phyloP scores from a whole-genome alignment of 2,329 filamentous ascomycete species.

The Fusarium decemcellulare region DNA sequence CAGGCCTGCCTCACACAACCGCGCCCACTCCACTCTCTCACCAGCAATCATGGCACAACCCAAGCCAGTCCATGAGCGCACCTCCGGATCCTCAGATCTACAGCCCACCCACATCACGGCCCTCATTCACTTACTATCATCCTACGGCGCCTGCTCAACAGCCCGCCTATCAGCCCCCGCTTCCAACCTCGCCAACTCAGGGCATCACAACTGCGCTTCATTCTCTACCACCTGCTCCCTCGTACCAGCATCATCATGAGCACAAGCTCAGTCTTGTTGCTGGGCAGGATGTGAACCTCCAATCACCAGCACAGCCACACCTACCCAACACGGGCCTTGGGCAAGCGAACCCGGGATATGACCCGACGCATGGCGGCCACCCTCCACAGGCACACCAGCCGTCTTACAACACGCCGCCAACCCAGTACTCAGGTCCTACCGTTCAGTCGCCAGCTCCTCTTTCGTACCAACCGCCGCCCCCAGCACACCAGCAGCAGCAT shows the following conservation, averaged over 20 bases:
- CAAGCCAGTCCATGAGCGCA: neutral
- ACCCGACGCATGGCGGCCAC: too few species aligned
- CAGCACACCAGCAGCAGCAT: constrained; percentile 4
- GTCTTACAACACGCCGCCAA: neutral
- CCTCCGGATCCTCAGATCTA: constrained; percentile 2
- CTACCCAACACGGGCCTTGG: neutral
- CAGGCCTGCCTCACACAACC: neutral
- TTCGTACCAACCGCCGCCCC: constrained; percentile 5
- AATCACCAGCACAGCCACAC: neutral
- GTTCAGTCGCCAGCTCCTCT: neutral
- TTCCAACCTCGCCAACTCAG: neutral
- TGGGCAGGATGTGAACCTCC: neutral
- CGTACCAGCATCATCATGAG: neutral
- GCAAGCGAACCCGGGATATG: too few species aligned
- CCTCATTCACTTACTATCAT: neutral
- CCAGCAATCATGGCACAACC: constrained; percentile 2
- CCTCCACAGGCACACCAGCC: constrained; percentile 16
- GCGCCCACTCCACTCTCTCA: constrained; percentile 11
- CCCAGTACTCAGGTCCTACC: neutral
- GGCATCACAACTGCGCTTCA: neutral
- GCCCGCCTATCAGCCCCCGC: too few species aligned
- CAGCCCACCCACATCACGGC: neutral
- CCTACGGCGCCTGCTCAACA: constrained; percentile 15
- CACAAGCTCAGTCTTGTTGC: neutral
- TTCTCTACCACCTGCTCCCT: neutral